Percentiles rank a stretch among this genome's conserved stretches.
Conservation (phyloP, 208 protist genomes). For the Acanthamoeba culbertsoni region DNA sequence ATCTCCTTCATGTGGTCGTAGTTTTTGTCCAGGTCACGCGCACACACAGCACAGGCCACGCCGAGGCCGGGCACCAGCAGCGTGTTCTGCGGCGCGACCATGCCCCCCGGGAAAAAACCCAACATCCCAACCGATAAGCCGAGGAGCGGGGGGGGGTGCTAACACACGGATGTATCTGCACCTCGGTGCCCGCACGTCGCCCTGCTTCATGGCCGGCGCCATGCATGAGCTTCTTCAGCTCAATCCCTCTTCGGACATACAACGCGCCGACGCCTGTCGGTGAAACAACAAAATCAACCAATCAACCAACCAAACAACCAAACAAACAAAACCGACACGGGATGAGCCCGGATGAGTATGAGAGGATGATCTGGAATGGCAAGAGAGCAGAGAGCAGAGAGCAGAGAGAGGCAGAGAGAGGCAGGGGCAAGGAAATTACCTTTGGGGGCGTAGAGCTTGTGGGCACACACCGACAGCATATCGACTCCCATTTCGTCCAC, state of each 20-base stretch:
- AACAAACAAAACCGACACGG: not conserved
- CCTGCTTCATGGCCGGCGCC: constrained; percentile 26
- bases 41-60: not conserved
- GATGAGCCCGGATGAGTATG: too few relatives aligned
- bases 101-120: not conserved
- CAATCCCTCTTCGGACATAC: constrained; percentile 13
- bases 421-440: too few relatives aligned
- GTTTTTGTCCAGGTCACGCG: not conserved
- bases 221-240: constrained; percentile 20
- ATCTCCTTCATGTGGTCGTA: constrained; percentile 32
- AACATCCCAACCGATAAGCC: too few relatives aligned
- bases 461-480: constrained; percentile 77
- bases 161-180: too few relatives aligned
- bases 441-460: constrained; percentile 74
- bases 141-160: not conserved
- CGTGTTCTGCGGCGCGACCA: not conserved
- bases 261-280: constrained; percentile 1
- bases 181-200: constrained; percentile 42
- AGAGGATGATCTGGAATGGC: too few relatives aligned
- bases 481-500: constrained; percentile 73
- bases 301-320: not conserved
- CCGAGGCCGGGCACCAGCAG: constrained; percentile 9
- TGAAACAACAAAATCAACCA: not conserved
- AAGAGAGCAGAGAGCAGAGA: too few relatives aligned
- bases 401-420: too few relatives aligned